phyloP scores from a whole-genome alignment of 805 yeast genomes.

The Candida endomychidarum region DNA sequence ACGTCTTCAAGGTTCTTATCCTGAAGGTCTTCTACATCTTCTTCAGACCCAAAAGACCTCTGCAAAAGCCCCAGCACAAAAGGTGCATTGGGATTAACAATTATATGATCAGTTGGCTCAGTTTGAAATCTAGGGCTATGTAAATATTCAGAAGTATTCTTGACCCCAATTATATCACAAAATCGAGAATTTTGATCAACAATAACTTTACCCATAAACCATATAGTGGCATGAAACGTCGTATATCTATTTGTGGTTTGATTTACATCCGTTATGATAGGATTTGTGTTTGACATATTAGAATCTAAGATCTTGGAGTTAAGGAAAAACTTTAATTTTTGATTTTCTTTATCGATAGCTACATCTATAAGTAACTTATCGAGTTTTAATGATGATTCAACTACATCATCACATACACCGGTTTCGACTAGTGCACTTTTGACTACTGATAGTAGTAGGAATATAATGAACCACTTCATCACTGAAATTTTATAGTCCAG shows the following conservation, averaged over 20 bases:
- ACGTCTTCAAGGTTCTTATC: neutral
- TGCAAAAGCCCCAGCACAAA: neutral
- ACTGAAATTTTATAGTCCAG: neutral
- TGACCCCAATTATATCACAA: constrained; percentile 42
- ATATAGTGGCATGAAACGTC: constrained; percentile 46
- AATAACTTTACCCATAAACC: constrained; percentile 43
- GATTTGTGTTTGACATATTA: constrained; percentile 10
- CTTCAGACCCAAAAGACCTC: neutral
- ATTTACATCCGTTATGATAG: constrained; percentile 44
- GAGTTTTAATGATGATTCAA: constrained; percentile 15
- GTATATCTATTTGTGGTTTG: constrained; percentile 46
- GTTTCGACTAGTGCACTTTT: constrained; percentile 26
- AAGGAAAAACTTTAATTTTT: constrained; percentile 33
- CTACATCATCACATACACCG: constrained; percentile 15
- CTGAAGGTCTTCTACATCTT: neutral
- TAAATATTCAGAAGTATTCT: constrained; percentile 27
- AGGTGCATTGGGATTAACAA: constrained; percentile 11
- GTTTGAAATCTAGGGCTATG: constrained; percentile 28
- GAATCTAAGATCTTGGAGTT: constrained; percentile 29
- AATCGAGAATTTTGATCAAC: constrained; percentile 41
- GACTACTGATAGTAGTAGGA: constrained; percentile 12
- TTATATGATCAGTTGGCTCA: constrained; percentile 5
- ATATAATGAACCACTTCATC: constrained; percentile 8
- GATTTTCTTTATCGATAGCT: constrained; percentile 30
- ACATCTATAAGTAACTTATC: constrained; percentile 34